These are phyloP conservation scores for Spencermartinsiella europaea DNA, from an alignment of 805 yeast genomes.

Conservation along the genomic window DNA sequence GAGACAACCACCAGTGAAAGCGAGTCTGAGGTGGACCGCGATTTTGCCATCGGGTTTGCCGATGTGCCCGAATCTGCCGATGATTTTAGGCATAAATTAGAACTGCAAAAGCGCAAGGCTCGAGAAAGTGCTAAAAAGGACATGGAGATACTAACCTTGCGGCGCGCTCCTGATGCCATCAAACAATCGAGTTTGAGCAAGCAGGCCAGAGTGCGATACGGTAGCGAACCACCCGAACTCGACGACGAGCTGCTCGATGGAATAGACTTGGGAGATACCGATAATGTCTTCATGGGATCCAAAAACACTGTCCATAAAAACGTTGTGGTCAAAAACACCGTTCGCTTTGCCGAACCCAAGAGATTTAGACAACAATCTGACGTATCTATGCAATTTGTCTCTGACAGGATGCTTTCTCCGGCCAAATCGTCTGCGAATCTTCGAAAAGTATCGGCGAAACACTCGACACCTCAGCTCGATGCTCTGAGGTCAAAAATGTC, in stretches of 20 bases:
- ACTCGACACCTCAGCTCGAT: not conserved
- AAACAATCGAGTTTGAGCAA: not conserved
- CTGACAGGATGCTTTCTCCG: not conserved
- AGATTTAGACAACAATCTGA: conserved; percentile 2
- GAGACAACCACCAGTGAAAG: conserved; percentile 8
- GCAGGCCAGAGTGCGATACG: conserved; percentile 1
- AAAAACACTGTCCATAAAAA: conserved; percentile 12
- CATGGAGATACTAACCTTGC: conserved; percentile 3
- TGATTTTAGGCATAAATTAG: conserved; percentile 11
- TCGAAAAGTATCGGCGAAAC: conserved; percentile 2
- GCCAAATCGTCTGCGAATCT: not conserved
- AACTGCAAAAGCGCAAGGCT: conserved; percentile 10
- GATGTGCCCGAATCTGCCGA: conserved; percentile 6
- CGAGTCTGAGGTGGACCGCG: conserved; percentile 13
- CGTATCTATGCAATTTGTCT: not conserved
- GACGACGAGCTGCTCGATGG: conserved; percentile 18
- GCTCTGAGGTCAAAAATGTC: not conserved
- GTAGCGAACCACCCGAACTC: not conserved
- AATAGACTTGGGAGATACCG: conserved; percentile 14
- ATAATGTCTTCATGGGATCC: conserved; percentile 6
- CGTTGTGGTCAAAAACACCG: conserved; percentile 13
- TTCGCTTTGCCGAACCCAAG: conserved; percentile 1
- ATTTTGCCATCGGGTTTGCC: conserved; percentile 9
- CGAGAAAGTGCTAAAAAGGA: conserved; percentile 15
- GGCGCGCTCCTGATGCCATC: not conserved